Evolutionary conservation across 352 stramenopile species (phyloP), one percentile per base, ranked within the genome.

Genomic region (Pythium periplocum): DNA sequence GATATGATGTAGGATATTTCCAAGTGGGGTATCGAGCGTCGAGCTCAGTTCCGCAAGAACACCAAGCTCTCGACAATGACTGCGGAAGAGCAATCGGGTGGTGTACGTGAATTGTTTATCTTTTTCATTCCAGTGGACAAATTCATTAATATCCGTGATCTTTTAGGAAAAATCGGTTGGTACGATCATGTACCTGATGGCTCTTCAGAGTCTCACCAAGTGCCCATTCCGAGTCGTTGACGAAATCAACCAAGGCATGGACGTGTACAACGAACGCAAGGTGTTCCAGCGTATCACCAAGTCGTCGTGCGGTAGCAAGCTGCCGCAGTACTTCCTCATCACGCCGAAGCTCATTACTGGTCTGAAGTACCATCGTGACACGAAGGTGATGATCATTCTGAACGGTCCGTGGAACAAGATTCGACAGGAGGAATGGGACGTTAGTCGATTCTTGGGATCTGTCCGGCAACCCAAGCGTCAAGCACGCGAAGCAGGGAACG

Each of bases 111-210:
- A n/a, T 51, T 17, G 8, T 50, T 33, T 31, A 37, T n/a, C 8
- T 36, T 10, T 4, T 43, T 6, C 11, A 42, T 33, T 43, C 5
- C 47, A 43, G 7, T 53, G 17, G 3, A 56, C 51, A 50, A 3
- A 46, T 50, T 37, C 30, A 8, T 53, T 37, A 26, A 1, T 44
- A 50, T 50, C 57, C 11, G 47, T 57, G 26, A 42, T 57, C 4
- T 11, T 49, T 17, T 46, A 94, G 83, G 85, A 95, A 71, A 95
- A 94, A 78, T 90, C 83, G 35, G 85, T 95, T 4, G 83, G 83
- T 38, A 95, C 85, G n/a, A 95, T 93, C 57, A 93, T 95, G 83
- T 95, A 95, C 49, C 64, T 95, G 59, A 95, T 95, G 85, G 85
- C 85, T 34, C 71, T 95, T 3, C 85, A 95, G 57, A 92, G 72